phyloP scores from a whole-genome alignment of 768 basidiomycete genomes.

The Sporobolomyces pararoseus region DNA sequence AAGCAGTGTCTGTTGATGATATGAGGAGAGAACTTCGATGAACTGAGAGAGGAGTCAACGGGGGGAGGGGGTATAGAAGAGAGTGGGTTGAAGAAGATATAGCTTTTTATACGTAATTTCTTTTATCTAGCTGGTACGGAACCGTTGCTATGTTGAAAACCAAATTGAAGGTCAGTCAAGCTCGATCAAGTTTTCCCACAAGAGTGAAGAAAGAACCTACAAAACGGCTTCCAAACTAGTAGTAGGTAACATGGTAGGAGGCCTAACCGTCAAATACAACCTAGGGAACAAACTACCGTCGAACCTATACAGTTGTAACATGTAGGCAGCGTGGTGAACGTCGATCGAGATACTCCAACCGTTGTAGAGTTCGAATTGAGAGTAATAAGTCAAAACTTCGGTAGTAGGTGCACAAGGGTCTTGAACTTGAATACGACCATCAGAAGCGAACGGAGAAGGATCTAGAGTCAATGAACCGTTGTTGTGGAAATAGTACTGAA shows the following conservation, averaged over 20 bases:
- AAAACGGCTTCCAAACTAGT: slow-evolving; percentile 25
- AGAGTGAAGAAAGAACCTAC: slow-evolving; percentile 12
- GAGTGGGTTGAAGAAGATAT: not conserved
- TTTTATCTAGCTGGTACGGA: not conserved
- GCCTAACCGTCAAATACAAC: slow-evolving; percentile 47
- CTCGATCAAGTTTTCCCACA: not conserved
- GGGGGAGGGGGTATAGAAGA: no score
- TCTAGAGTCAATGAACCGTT: slow-evolving; percentile 71
- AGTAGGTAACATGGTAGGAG: slow-evolving; percentile 42
- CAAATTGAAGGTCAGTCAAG: no score
- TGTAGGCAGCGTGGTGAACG: slow-evolving; percentile 53
- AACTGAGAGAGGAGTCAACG: no score
- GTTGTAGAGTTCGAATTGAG: slow-evolving; percentile 64
- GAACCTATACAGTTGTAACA: slow-evolving; percentile 71
- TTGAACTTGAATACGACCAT: slow-evolving; percentile 93
- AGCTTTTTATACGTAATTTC: no score
- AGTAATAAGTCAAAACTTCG: slow-evolving; percentile 81
- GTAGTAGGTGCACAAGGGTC: slow-evolving; percentile 84
- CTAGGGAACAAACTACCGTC: slow-evolving; percentile 69
- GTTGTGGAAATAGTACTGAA: slow-evolving; percentile 56
- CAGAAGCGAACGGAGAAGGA: slow-evolving; percentile 64
- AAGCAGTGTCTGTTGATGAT: no score
- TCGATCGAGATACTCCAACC: slow-evolving; percentile 74
- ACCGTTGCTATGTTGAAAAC: not conserved
- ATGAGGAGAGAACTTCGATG: no score